Conservation (phyloP, 805 yeast species). For the Hanseniaspora guilliermondii region DNA sequence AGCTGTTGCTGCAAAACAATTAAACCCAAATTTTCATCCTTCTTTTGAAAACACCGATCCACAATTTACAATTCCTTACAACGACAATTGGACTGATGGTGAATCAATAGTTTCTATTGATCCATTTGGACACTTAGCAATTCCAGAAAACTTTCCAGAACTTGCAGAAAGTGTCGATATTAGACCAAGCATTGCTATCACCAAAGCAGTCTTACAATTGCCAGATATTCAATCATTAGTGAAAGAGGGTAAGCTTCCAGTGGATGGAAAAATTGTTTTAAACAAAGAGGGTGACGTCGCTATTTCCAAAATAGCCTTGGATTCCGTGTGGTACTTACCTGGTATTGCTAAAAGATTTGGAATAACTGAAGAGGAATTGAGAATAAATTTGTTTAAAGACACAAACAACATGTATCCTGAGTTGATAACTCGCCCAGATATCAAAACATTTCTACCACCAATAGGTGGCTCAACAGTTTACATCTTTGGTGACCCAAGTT, state of each 20-base stretch:
- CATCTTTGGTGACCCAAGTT: conserved; percentile 49
- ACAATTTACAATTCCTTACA: conserved; percentile 42
- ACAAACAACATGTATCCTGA: conserved; percentile 65
- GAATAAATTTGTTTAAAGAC: conserved; percentile 52
- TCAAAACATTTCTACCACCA: conserved; percentile 54
- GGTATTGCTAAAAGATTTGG: conserved; percentile 55
- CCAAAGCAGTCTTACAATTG: conserved; percentile 53
- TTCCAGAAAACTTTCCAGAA: conserved; percentile 24
- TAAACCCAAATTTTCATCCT: conserved; percentile 40
- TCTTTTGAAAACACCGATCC: conserved; percentile 56
- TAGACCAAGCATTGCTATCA: conserved; percentile 53
- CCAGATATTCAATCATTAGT: conserved; percentile 48
- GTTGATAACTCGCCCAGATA: conserved; percentile 53
- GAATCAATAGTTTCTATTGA: conserved; percentile 54
- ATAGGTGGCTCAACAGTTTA: conserved; percentile 58
- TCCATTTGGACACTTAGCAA: conserved; percentile 52
- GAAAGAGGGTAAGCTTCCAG: conserved; percentile 37
- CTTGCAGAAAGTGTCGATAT: conserved; percentile 38
- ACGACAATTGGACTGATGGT: conserved; percentile 42
- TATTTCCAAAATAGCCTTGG: conserved; percentile 53
- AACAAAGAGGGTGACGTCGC: conserved; percentile 49
- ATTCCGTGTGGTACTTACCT: conserved; percentile 61
- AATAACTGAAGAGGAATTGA: conserved; percentile 41
- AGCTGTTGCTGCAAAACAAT: conserved; percentile 49
- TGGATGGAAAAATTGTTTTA: conserved; percentile 50